A percentile compares a stretch with the other conserved stretches of the same genome.
phyloP scores from a whole-genome alignment of 345 rosid genomes.

The Zanthoxylum bungeanum region DNA sequence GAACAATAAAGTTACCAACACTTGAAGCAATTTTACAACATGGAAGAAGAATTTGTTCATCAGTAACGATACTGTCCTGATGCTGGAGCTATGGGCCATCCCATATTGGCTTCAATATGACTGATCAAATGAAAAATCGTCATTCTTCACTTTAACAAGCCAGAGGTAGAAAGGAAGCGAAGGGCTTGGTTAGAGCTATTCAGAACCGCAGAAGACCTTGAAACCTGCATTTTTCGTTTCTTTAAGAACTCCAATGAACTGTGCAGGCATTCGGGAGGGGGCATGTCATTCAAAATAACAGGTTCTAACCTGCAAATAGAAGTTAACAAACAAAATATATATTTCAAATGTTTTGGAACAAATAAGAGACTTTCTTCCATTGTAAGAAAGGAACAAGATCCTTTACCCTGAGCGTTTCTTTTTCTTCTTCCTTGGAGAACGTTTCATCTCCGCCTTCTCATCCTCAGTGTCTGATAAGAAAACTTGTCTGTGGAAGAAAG shows the following conservation, averaged over 20 bases:
- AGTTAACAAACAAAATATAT: neutral
- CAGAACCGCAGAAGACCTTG: constrained; percentile 71
- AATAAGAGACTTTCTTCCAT: neutral
- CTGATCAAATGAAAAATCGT: neutral
- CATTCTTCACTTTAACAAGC: constrained; percentile 44
- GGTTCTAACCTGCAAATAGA: constrained; percentile 50
- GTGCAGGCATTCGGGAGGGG: constrained; percentile 68
- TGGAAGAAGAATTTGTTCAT: neutral
- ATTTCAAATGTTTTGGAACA: neutral
- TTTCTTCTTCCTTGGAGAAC: constrained; percentile 48
- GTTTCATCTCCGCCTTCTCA: constrained; percentile 36
- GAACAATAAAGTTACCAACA: too few species aligned
- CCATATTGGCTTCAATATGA: neutral
- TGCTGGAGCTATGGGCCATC: neutral
- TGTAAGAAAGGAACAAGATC: neutral
- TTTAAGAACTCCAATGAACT: constrained; percentile 77
- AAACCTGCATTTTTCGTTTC: constrained; percentile 69
- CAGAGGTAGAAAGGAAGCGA: constrained; percentile 55
- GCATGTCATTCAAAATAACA: constrained; percentile 65
- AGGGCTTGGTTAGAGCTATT: constrained; percentile 77
- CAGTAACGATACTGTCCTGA: neutral
- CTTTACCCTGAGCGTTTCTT: constrained; percentile 63
- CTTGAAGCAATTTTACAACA: constrained; percentile 1
- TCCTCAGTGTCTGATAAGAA: constrained; percentile 58
- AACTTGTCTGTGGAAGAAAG: constrained; percentile 48